Evolutionary conservation across 2,329 filamentous ascomycete genomes (phyloP), one percentile per base, ranked within the genome.

Genomic region (Dactylellina drechsleri): DNA sequence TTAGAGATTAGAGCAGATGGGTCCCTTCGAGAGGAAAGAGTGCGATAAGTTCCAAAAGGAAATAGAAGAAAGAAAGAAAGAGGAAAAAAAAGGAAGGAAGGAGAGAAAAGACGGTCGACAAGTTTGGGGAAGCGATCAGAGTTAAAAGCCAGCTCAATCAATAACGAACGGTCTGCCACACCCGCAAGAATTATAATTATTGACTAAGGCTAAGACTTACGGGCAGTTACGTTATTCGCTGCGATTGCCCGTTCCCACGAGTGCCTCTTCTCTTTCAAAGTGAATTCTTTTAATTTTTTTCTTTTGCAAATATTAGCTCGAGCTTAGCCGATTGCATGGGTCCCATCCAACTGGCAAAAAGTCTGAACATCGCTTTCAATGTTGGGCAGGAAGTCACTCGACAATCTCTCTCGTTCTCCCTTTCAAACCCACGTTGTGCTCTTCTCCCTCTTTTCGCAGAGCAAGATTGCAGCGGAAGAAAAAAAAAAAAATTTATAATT

Each of bases 1-100:
- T 57, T 59, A 28, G 16, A 53, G 45, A 59, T 53, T 52, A 59
- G 40, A 75, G 41, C 64, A 75, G 64, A 41, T 64, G 53, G 71
- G 71, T 47, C 58, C 71, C 71, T 68, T 66, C 49, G 54, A 68
- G 71, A 75, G 58, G 71, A 68, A 59, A 68, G 64, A 75, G 64
- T 59, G 61, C 56, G 62, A 74, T 75, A 75, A 75, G 58, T 64
- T 75, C 58, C 71, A 56, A 75, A 75, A 68, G 57, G 62, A 61
- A 66, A 36, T 40, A 53, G 41, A 52, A 41, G 36, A 36, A 50
- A 43, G 23, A 28, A 36, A 60, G 49, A 52, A 28, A 52, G 56
- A 18, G 23, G 60, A 31, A 23, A 50, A 41, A 50, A 18, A 50
- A 20, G 40, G 54, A 36, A 45, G 28, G 31, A 54, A 58, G 62